Base-by-base conservation (phyloP, 2,329 filamentous ascomycete species). In the Microdochium nivale region DNA sequence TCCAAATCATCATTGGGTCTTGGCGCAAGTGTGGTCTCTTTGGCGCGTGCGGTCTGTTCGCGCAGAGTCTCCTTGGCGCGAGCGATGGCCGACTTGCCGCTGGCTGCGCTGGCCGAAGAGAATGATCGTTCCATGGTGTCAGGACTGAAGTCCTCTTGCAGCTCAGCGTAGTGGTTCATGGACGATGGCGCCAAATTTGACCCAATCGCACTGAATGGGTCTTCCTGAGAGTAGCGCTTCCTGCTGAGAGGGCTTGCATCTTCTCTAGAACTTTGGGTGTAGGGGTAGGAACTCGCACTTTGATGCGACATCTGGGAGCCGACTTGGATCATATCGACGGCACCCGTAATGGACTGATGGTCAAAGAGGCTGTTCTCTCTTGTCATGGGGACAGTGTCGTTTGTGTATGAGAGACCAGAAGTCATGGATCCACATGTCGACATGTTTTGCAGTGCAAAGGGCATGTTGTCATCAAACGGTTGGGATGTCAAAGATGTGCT, bases 61-160 rank as follows among this genome's bases (percentile, higher is more conserved):
- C 67, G 66, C 2, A 74, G 67, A 1, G 76, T 70, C 49, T 77
- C 72, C 57, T 74, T 78, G 25, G 71, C 71, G 11, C 78, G 75
- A 9, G 65, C 65, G 33, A 71, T 72, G 1, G 75, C 60, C 1
- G 77, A 80, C 56, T 64, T 71, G 51, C 61, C 65, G 58, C 76
- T 79, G 32, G 58, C 52, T 48, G 59, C 58, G 55, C 73, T 75
- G 37, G 65, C 64, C 53, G 68, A 73, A 9, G 77, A 79, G n/a
- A 64, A 55, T 1, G 74, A 76, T 9, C 76, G 70, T 55, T 77
- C 70, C 75, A 78, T 77, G 30, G 66, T 60, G 8, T 65, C 58
- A 1, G 69, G 67, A 8, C 55, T 51, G 27, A 47, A 4, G 51
- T 55, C 16, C 69, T 54, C 7, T 65, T 57, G 24, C 58, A 65